Percentiles rank a stretch among this genome's conserved stretches.
phyloP scores from a whole-genome alignment of 2,329 filamentous ascomycete species.

The Tolypocladium amazonense region DNA sequence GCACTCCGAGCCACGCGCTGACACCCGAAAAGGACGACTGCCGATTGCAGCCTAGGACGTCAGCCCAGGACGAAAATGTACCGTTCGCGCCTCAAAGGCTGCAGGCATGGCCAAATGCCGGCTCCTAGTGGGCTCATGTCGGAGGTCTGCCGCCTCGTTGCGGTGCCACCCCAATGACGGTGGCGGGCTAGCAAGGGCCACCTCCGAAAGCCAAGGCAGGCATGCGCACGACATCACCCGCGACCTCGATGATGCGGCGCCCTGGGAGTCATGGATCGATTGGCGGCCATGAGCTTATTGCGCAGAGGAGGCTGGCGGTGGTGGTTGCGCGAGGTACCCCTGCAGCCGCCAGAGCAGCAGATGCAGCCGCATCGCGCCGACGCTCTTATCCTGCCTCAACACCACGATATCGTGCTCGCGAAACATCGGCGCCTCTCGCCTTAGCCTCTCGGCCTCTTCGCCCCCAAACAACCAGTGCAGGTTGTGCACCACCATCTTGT shows the following conservation, averaged over 20 bases:
- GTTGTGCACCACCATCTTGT: conserved; percentile 41
- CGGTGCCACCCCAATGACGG: not conserved
- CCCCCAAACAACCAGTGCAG: conserved; percentile 38
- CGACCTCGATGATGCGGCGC: not conserved
- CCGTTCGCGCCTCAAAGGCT: not conserved
- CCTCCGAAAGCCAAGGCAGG: not conserved
- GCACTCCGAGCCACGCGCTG: not conserved
- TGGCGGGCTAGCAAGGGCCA: not conserved
- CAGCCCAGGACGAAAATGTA: not conserved
- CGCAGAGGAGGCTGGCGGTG: not conserved
- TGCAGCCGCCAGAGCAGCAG: conserved; percentile 47
- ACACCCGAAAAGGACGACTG: not conserved
- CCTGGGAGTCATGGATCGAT: not conserved
- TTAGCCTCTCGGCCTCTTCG: conserved; percentile 30
- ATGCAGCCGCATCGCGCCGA: conserved; percentile 33
- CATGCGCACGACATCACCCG: not conserved
- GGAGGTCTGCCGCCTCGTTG: not conserved
- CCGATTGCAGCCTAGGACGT: not conserved
- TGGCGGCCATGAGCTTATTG: not conserved
- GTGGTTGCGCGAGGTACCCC: conserved; percentile 31
- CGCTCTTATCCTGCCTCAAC: conserved; percentile 25
- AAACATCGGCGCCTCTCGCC: conserved; percentile 20
- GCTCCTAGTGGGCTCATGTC: not conserved
- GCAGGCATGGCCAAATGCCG: not conserved
- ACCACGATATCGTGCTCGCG: conserved; percentile 29